Evolutionary conservation across 1,284 basidiomycete genomes (phyloP), one percentile per base, ranked within the genome.

Genomic region (Puccinia novopanici): DNA sequence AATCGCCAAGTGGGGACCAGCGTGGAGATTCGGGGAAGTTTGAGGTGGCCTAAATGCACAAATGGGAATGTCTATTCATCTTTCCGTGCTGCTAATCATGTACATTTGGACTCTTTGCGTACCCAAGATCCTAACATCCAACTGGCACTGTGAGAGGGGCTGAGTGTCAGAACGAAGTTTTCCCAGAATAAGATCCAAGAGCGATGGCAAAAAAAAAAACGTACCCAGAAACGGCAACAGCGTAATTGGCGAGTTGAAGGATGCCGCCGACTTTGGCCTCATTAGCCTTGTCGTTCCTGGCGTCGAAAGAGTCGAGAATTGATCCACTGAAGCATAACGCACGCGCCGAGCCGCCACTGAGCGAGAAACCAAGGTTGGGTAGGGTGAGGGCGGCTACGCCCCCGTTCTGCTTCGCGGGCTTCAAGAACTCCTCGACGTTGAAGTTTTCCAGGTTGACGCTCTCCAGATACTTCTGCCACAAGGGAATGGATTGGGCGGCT

Each of bases 71-170:
- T n/a, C n/a, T n/a, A 27, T 50, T 50, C 34, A 63, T 63, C 15
- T 19, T 42, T 63, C 17, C 61, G 40, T 63, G 13, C 22, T 34
- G 37, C 40, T 15, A 19, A 22, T 12, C 4, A 17, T 34, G 4
- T 34, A 34, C 2, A 6, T 8, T 40, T 3, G 61, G n/a, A 2
- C 55, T 30, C 24, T 27, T 27, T 27, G 52, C 55, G 3, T n/a
- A 63, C 77, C 68, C 67, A 80, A 1, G 78, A 73, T 24, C 78
- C 78, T 37, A 80, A 55, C 3, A 74, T 10, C 78, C 78, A 80
- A 52, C 67, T 59, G 27, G 70, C 57, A 22, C 78, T 80, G 27
- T 15, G 19, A 52, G 15, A 37, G 19, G 15, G 42, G 22, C 63
- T 17, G 27, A 24, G 45, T 15, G 2, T 52, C 24, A 70, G 42